A percentile compares a stretch with the other conserved stretches of the same genome.
Evolutionary conservation across 495 filamentous ascomycete genomes (phyloP).

Genomic region (Antarctomyces pellizariae): DNA sequence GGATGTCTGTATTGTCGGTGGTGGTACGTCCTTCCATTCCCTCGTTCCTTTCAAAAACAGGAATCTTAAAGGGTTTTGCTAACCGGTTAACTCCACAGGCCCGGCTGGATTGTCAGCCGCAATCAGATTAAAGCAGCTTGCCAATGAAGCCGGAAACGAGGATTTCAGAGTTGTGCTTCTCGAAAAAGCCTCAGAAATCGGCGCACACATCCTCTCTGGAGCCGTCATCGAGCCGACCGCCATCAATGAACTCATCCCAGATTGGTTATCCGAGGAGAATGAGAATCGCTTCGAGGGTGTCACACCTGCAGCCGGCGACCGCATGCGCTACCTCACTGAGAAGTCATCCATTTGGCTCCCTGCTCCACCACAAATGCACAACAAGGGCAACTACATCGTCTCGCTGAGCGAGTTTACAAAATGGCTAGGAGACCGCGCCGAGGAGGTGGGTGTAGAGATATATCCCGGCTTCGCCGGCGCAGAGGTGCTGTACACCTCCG

Average conservation of each 20-base stretch:
- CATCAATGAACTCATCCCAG: constrained; percentile 73
- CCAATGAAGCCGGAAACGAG: constrained; percentile 86
- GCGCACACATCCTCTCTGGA: constrained; percentile 85
- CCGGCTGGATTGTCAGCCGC: constrained; percentile 82
- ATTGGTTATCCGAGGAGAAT: constrained; percentile 80
- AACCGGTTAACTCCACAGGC: constrained; percentile 20
- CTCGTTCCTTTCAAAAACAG: constrained; percentile 1
- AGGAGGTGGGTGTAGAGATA: constrained; percentile 94
- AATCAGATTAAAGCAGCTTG: constrained; percentile 86
- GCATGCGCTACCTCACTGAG: constrained; percentile 91
- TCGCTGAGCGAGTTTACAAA: constrained; percentile 84
- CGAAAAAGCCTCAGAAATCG: constrained; percentile 89
- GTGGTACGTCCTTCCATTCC: constrained; percentile 26
- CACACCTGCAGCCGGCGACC: constrained; percentile 61
- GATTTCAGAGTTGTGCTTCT: constrained; percentile 82
- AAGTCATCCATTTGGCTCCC: constrained; percentile 55
- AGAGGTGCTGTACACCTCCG: constrained; percentile 67
- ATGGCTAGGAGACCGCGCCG: constrained; percentile 86
- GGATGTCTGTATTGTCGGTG: constrained; percentile 91
- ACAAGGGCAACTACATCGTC: constrained; percentile 93
- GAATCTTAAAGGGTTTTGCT: background rate
- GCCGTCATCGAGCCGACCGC: constrained; percentile 85
- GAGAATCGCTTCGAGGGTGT: constrained; percentile 60
- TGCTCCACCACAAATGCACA: constrained; percentile 90
- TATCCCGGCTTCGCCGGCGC: constrained; percentile 91